A percentile compares a stretch with the other conserved stretches of the same genome.
Evolutionary conservation across 2,329 filamentous ascomycete species (phyloP).

Genomic region (Trichoderma sp.): DNA sequence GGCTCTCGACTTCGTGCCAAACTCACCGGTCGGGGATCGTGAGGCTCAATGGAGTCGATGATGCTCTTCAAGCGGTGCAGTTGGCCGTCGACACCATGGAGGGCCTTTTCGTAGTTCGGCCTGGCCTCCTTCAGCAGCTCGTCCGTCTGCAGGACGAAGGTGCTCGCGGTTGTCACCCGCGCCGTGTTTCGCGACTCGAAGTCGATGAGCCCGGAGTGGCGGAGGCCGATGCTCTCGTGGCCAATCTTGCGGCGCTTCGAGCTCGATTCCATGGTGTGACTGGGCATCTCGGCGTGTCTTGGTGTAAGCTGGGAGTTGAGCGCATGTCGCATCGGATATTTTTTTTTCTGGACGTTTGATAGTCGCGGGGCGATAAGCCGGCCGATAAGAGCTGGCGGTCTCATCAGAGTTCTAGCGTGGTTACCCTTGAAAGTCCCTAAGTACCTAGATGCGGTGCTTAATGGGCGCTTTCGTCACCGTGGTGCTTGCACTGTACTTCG

Average conservation of each 20-base stretch:
- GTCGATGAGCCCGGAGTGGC: constrained; percentile 44
- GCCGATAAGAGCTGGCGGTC: constrained; percentile 5
- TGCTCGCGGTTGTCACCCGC: constrained; percentile 52
- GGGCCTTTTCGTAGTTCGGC: constrained; percentile 53
- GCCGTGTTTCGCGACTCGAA: constrained; percentile 47
- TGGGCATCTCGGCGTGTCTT: neutral
- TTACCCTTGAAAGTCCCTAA: neutral
- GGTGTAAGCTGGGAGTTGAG: constrained; percentile 23
- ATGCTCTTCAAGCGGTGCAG: constrained; percentile 56
- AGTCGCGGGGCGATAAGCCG: constrained; percentile 36
- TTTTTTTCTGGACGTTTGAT: constrained; percentile 13
- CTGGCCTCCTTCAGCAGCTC: constrained; percentile 60
- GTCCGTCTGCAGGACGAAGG: constrained; percentile 62
- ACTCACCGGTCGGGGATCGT: constrained; percentile 55
- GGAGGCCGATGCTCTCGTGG: constrained; percentile 43
- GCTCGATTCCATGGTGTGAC: constrained; percentile 48
- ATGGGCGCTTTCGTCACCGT: too few relatives aligned
- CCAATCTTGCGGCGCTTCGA: constrained; percentile 55
- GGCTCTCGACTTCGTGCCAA: neutral
- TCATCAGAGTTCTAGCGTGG: neutral
- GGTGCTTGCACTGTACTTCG: too few relatives aligned
- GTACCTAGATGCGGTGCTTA: too few relatives aligned
- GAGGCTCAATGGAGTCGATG: constrained; percentile 54
- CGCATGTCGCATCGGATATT: constrained; percentile 27
- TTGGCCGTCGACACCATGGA: constrained; percentile 52